Conservation (phyloP, 1,139 yeast genomes). For the Keqinozyma sinolaborantium region DNA sequence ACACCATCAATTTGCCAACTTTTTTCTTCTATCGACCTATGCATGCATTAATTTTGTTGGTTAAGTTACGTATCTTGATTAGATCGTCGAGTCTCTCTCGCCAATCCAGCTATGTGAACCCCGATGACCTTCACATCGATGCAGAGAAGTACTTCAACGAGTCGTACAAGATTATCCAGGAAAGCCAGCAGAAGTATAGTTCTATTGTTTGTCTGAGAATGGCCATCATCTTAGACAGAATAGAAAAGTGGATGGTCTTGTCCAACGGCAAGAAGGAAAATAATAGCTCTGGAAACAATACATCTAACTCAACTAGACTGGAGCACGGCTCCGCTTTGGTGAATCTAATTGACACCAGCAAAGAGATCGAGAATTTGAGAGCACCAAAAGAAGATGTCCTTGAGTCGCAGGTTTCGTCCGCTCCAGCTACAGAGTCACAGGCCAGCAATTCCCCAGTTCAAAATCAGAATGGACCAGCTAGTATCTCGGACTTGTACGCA, state of each 20-base stretch:
- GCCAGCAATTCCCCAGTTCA: background rate
- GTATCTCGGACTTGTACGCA: conserved; percentile 3
- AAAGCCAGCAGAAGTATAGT: conserved; percentile 19
- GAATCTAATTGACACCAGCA: conserved; percentile 41
- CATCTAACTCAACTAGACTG: conserved; percentile 2
- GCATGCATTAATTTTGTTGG: conserved; percentile 48
- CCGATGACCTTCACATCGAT: conserved; percentile 22
- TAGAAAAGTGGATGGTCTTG: conserved; percentile 47
- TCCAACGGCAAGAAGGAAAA: conserved; percentile 19
- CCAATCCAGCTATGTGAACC: conserved; percentile 6
- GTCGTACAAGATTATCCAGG: conserved; percentile 20
- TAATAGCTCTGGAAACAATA: background rate
- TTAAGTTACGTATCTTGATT: conserved; percentile 41
- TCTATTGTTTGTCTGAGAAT: conserved; percentile 41
- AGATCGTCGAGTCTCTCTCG: conserved; percentile 28
- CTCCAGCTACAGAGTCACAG: background rate
- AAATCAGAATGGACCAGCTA: background rate
- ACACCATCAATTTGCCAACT: conserved; percentile 45
- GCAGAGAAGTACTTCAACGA: conserved; percentile 33
- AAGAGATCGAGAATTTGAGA: conserved; percentile 42
- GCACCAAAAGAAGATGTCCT: conserved; percentile 24
- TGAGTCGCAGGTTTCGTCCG: conserved; percentile 1
- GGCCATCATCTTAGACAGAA: conserved; percentile 38
- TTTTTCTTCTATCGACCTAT: conserved; percentile 54
- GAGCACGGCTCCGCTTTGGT: conserved; percentile 24